phyloP scores from a whole-genome alignment of 192 early-diverging fungal genomes.

The Chytriomyces sp. region DNA sequence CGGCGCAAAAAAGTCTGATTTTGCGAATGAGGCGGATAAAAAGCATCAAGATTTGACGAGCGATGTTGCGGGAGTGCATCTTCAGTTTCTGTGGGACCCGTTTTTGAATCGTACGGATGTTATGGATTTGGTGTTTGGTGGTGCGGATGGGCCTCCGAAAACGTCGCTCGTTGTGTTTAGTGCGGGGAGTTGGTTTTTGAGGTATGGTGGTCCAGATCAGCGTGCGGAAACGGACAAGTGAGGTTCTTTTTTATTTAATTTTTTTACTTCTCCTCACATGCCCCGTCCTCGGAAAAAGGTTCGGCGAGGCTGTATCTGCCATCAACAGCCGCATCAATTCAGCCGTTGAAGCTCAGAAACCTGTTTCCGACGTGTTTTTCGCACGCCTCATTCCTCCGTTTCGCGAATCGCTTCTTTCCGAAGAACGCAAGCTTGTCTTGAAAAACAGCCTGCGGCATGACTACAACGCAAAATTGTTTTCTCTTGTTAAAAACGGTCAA shows the following conservation, averaged over 20 bases:
- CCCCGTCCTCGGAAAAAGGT: too few species aligned
- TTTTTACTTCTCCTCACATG: too few species aligned
- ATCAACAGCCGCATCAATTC: constrained; percentile 9
- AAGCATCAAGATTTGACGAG: constrained; percentile 9
- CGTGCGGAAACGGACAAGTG: constrained; percentile 48
- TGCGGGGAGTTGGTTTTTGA: constrained; percentile 72
- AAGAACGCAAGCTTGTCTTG: constrained; percentile 54
- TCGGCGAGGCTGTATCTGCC: too few species aligned
- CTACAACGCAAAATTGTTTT: constrained; percentile 44
- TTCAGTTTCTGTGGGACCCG: constrained; percentile 79
- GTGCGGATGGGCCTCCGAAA: constrained; percentile 28
- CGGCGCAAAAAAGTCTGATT: constrained; percentile 40
- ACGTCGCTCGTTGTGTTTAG: constrained; percentile 54
- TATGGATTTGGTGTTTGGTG: neutral
- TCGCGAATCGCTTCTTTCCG: constrained; percentile 45
- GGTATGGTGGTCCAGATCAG: constrained; percentile 52
- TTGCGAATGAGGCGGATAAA: constrained; percentile 24
- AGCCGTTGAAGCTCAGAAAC: neutral
- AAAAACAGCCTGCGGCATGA: constrained; percentile 59
- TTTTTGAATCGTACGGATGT: constrained; percentile 59
- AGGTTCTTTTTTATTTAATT: neutral
- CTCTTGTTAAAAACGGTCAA: neutral
- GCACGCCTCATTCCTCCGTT: constrained; percentile 40
- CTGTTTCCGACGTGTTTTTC: constrained; percentile 27
- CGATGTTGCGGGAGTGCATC: constrained; percentile 26